These are phyloP conservation scores for Aspergillus egyptiacus DNA, from an alignment of 495 filamentous ascomycete species.

Conservation along the genomic window DNA sequence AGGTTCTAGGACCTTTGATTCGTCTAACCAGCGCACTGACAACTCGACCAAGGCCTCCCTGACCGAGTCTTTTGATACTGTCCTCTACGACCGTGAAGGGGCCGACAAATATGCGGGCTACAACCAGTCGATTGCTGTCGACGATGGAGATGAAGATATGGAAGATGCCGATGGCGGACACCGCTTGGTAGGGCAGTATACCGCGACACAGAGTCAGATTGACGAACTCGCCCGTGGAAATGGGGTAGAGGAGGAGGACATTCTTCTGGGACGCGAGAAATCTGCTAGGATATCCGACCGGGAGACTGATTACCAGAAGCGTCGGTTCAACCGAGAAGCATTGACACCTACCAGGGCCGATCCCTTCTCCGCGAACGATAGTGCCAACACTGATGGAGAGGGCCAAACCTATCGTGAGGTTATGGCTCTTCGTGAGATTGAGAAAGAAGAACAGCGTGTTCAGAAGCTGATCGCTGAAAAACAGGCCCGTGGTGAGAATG, in stretches of 20 bases:
- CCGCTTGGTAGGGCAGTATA: slow-evolving; percentile 92
- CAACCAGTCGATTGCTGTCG: slow-evolving; percentile 76
- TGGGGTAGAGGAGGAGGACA: slow-evolving; percentile 88
- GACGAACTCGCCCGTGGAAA: slow-evolving; percentile 86
- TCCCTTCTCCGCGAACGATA: slow-evolving; percentile 71
- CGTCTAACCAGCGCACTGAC: slow-evolving; percentile 82
- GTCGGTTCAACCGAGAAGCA: slow-evolving; percentile 72
- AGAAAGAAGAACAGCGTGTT: slow-evolving; percentile 91
- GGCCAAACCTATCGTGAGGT: slow-evolving; percentile 83
- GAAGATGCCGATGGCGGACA: slow-evolving; percentile 67
- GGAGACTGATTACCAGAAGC: slow-evolving; percentile 97
- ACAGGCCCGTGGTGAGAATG: slow-evolving; percentile 56
- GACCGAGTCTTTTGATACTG: slow-evolving; percentile 89
- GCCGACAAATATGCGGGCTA: slow-evolving; percentile 86
- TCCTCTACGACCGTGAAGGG: slow-evolving; percentile 79
- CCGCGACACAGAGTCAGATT: slow-evolving; percentile 82
- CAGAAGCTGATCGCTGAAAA: slow-evolving; percentile 73
- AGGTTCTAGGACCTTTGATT: slow-evolving; percentile 81
- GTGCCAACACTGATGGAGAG: slow-evolving; percentile 59
- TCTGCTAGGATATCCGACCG: slow-evolving; percentile 82
- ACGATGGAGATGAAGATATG: slow-evolving; percentile 79
- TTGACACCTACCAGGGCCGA: slow-evolving; percentile 85
- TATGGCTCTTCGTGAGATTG: slow-evolving; percentile 86
- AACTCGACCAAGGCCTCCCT: slow-evolving; percentile 89
- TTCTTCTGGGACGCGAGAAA: slow-evolving; percentile 80